A percentile compares a stretch with the other conserved stretches of the same genome.
phyloP scores from a whole-genome alignment of 441 rosid genomes.

The Sinapis alba region DNA sequence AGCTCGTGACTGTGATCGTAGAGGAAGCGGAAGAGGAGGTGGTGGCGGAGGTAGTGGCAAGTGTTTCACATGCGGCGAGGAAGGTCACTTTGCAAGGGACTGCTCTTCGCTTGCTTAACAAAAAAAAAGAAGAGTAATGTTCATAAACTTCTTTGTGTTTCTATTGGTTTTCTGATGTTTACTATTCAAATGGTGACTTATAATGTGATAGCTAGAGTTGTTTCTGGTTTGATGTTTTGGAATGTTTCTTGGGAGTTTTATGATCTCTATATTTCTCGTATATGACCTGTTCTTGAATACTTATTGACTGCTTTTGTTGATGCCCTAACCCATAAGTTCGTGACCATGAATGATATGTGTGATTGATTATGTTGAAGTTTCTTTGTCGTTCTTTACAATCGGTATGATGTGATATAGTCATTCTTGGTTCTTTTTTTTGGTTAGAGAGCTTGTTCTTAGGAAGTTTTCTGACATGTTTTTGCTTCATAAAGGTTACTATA shows the following conservation, averaged over 20 bases:
- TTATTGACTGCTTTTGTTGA: conserved; percentile 25
- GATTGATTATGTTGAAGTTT: conserved; percentile 8
- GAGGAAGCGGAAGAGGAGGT: conserved; percentile 30
- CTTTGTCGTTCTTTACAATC: neutral
- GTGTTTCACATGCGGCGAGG: conserved; percentile 45
- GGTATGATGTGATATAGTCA: conserved; percentile 2
- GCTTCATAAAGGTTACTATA: neutral
- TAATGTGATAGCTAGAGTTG: conserved; percentile 17
- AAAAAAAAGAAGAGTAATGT: conserved; percentile 44
- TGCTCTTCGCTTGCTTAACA: conserved; percentile 42
- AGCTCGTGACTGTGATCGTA: conserved; percentile 49
- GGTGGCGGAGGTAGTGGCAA: conserved; percentile 15
- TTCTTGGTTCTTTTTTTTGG: neutral
- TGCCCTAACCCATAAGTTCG: conserved; percentile 17
- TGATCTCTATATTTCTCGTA: neutral
- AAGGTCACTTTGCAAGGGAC: conserved; percentile 53
- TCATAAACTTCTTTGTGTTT: conserved; percentile 40
- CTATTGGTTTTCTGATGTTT: conserved; percentile 5
- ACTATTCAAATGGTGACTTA: neutral
- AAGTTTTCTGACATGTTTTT: neutral
- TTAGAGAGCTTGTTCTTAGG: neutral
- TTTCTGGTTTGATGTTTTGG: conserved; percentile 6
- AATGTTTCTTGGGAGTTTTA: conserved; percentile 16
- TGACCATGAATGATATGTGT: conserved; percentile 26
- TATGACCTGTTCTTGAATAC: conserved; percentile 6